Evolutionary conservation across 768 basidiomycete genomes (phyloP).

Genomic region (Tulasnella sp.): DNA sequence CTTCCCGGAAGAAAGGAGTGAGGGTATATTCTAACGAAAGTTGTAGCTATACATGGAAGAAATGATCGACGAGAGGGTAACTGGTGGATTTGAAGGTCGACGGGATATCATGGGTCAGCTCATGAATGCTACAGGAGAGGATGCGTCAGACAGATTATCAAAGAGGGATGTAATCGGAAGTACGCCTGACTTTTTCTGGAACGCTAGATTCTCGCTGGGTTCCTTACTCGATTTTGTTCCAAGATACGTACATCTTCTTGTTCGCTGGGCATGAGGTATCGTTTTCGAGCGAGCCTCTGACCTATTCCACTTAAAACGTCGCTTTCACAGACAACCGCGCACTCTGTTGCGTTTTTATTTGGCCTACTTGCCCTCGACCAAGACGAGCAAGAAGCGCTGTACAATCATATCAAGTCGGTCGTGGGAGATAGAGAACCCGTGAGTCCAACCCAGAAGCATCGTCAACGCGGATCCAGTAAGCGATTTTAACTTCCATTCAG

Average conservation of each 20-base stretch:
- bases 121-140: not conserved
- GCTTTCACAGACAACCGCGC: conserved; percentile 11
- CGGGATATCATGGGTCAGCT: conserved; percentile 7
- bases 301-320: too few species aligned
- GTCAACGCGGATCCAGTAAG: not conserved
- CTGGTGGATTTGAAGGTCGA: not conserved
- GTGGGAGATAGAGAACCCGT: conserved; percentile 10
- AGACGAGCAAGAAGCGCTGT: conserved; percentile 24
- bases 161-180: conserved; percentile 15
- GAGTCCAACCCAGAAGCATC: not conserved
- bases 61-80: not conserved
- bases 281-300: not conserved
- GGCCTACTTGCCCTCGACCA: conserved; percentile 16
- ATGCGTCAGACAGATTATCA: not conserved
- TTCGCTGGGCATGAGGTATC: conserved; percentile 23
- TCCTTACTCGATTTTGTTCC: not conserved
- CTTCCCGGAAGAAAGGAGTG: not conserved
- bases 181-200: not conserved
- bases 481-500: not conserved
- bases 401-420: conserved; percentile 10
- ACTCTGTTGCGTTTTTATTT: conserved; percentile 25
- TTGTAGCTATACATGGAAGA: conserved; percentile 16
- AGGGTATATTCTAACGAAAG: not conserved
- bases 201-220: not conserved
- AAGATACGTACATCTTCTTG: conserved; percentile 16